Percentiles rank a stretch among this genome's conserved stretches.
Conservation (phyloP, 495 filamentous ascomycete genomes). For the Podospora appendiculata region DNA sequence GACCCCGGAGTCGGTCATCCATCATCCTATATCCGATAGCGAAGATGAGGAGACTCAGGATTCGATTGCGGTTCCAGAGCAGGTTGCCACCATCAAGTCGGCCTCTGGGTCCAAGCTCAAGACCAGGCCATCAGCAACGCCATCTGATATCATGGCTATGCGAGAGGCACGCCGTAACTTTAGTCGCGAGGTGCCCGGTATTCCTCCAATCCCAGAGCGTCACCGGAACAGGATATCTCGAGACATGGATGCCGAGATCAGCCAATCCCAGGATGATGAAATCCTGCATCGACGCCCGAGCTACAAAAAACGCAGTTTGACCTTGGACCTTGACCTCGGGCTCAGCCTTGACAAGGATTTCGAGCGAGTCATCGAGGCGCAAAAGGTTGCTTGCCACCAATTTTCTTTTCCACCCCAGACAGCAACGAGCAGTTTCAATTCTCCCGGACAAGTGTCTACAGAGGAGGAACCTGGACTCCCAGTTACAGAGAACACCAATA, state of each 20-base stretch:
- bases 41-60: constrained; percentile 38
- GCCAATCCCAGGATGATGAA: constrained; percentile 20
- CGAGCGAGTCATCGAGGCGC: constrained; percentile 87
- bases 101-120: constrained; percentile 82
- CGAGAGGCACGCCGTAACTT: constrained; percentile 77
- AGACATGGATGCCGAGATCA: constrained; percentile 30
- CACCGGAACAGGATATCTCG: constrained; percentile 45
- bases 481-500: constrained; percentile 16
- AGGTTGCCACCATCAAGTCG: constrained; percentile 77
- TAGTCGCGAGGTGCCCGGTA: constrained; percentile 58
- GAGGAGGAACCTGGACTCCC: constrained; percentile 3
- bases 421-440: not conserved
- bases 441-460: constrained; percentile 9
- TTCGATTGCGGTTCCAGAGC: constrained; percentile 66
- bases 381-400: constrained; percentile 78
- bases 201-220: constrained; percentile 54
- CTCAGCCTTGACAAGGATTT: constrained; percentile 87
- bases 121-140: constrained; percentile 80
- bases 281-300: constrained; percentile 44
- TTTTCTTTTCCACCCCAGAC: constrained; percentile 32
- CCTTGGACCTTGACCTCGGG: constrained; percentile 73
- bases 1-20: constrained; percentile 91
- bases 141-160: constrained; percentile 79
- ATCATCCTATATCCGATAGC: constrained; percentile 52
- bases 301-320: constrained; percentile 50